Conservation (phyloP, 129 eudicot species). For the Helianthus annuus region DNA sequence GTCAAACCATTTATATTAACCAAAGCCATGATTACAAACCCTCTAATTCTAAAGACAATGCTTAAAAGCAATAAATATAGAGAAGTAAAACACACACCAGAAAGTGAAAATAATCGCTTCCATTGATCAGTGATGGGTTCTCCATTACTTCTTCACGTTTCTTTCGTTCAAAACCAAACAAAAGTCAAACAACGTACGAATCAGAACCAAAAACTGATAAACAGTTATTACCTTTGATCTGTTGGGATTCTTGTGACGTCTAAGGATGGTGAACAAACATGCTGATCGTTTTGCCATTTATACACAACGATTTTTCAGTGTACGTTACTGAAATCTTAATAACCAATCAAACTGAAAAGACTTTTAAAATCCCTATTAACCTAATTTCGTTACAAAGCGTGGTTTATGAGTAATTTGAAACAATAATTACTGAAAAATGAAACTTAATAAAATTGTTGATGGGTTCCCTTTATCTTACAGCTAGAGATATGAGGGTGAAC, state of each 20-base stretch:
- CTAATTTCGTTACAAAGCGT: background rate
- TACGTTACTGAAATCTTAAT: slow-evolving; percentile 43
- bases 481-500: slow-evolving; percentile 20
- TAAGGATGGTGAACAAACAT: slow-evolving; percentile 41
- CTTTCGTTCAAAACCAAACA: slow-evolving; percentile 29
- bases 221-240: slow-evolving; percentile 38
- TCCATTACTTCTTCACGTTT: slow-evolving; percentile 8
- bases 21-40: no score
- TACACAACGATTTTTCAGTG: slow-evolving; percentile 32
- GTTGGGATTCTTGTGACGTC: slow-evolving; percentile 20
- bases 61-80: no score
- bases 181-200: background rate
- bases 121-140: slow-evolving; percentile 30
- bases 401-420: background rate
- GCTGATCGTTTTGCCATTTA: slow-evolving; percentile 47
- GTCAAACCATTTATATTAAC: no score
- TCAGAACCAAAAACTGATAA: background rate
- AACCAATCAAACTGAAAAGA: slow-evolving; percentile 15
- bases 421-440: background rate
- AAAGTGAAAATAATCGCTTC: slow-evolving; percentile 8
- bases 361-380: slow-evolving; percentile 4
- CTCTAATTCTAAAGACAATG: no score
- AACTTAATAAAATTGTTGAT: slow-evolving; percentile 8
- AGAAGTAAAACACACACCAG: slow-evolving; percentile 39
- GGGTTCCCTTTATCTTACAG: slow-evolving; percentile 55